Conservation (phyloP, 2,329 filamentous ascomycete genomes). For the Tolypocladium sp. region DNA sequence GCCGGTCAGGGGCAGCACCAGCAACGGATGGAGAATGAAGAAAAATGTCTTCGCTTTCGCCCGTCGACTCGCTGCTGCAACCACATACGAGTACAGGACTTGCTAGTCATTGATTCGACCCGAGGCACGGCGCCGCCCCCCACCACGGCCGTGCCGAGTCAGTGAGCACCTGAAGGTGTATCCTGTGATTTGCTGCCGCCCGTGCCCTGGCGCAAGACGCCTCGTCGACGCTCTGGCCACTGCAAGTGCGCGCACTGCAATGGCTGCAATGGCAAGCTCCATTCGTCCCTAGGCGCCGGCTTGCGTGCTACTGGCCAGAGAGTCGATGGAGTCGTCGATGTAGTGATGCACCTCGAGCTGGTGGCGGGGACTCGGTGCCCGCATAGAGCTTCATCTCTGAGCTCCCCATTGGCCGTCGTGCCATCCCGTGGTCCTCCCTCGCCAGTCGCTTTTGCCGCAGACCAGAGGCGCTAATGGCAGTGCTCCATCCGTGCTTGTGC, state of each 20-base stretch:
- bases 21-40: not conserved
- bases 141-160: constrained; percentile 6
- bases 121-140: not conserved
- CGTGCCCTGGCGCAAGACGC: not conserved
- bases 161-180: constrained; percentile 1
- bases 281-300: not conserved
- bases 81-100: not conserved
- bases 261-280: not conserved
- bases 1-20: not conserved
- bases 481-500: not conserved
- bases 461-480: not conserved
- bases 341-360: not conserved
- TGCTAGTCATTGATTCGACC: not conserved
- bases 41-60: not conserved
- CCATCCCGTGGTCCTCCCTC: not conserved
- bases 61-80: not conserved
- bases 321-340: not conserved
- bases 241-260: not conserved
- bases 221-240: constrained; percentile 1
- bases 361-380: not conserved
- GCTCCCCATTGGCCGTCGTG: not conserved
- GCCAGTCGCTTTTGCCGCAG: not conserved
- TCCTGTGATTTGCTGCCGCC: constrained; percentile 5
- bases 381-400: not conserved
- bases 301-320: not conserved